These are phyloP conservation scores for Halenospora varia DNA, from an alignment of 495 filamentous ascomycete genomes.

Conservation along the genomic window DNA sequence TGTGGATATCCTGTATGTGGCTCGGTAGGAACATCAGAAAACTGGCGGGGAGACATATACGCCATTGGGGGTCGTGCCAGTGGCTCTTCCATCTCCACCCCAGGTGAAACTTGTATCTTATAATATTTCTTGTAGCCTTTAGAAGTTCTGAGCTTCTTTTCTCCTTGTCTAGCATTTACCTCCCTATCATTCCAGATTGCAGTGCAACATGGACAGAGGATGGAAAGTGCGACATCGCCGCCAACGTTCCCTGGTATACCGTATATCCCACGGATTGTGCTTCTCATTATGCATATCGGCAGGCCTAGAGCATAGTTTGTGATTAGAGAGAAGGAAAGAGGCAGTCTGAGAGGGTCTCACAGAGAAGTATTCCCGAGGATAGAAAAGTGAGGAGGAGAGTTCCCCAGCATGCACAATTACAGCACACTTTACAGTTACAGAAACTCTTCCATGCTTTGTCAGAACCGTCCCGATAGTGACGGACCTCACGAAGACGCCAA, in stretches of 20 bases:
- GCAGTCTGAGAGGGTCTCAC: too few relatives aligned
- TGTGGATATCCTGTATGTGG: not conserved
- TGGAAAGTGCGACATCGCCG: slow-evolving; percentile 9
- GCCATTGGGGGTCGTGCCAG: not conserved
- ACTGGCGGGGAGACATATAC: not conserved
- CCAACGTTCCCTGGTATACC: slow-evolving; percentile 20
- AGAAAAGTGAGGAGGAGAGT: not conserved
- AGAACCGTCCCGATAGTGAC: slow-evolving; percentile 7
- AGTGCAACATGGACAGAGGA: slow-evolving; percentile 19
- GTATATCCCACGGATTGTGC: slow-evolving; percentile 21
- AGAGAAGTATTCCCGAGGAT: not conserved
- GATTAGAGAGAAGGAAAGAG: too few relatives aligned
- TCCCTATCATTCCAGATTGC: slow-evolving; percentile 27
- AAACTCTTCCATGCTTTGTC: slow-evolving; percentile 1
- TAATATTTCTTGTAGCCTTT: not conserved
- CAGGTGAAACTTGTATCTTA: not conserved
- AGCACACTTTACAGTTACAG: slow-evolving; percentile 1
- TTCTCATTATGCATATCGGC: slow-evolving; percentile 10
- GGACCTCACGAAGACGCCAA: slow-evolving; percentile 18
- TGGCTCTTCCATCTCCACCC: not conserved
- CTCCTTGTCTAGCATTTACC: slow-evolving; percentile 22
- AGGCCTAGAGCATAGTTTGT: too few relatives aligned
- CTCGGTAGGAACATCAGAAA: not conserved
- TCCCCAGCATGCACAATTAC: slow-evolving; percentile 12
- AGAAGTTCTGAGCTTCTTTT: not conserved